These are phyloP conservation scores for Gossypium schwendimanii DNA, from an alignment of 441 rosid genomes.

Conservation along the genomic window DNA sequence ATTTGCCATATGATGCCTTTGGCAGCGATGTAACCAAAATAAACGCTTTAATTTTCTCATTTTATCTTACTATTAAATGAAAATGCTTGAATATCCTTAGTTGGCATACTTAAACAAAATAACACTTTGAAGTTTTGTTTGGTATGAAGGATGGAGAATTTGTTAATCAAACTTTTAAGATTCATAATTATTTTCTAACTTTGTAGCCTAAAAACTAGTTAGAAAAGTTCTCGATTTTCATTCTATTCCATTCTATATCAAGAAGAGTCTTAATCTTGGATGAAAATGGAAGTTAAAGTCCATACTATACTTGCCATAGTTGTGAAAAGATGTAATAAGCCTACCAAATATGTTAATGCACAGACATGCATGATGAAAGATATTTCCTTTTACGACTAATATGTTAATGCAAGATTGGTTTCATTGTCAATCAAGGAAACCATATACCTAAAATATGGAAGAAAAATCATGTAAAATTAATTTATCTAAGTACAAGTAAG, in stretches of 20 bases:
- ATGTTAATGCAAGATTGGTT: background rate
- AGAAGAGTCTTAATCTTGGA: background rate
- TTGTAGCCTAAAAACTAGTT: too few relatives aligned
- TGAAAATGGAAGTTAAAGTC: background rate
- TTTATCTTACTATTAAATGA: background rate
- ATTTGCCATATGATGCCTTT: constrained; percentile 17
- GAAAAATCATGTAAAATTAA: too few relatives aligned
- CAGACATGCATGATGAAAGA: background rate
- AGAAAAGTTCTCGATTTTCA: too few relatives aligned
- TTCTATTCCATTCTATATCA: too few relatives aligned
- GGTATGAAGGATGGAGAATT: too few relatives aligned
- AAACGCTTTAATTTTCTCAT: background rate
- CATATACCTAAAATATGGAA: background rate
- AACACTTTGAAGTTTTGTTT: background rate
- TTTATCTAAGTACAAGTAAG: too few relatives aligned
- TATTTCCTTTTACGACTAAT: background rate
- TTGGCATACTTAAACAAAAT: constrained; percentile 13
- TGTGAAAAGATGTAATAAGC: background rate
- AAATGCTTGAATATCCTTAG: constrained; percentile 11
- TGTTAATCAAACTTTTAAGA: too few relatives aligned
- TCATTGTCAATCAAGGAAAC: background rate
- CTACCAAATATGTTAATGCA: background rate
- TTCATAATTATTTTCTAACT: too few relatives aligned
- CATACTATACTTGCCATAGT: constrained; percentile 9
- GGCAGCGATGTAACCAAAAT: background rate